Conservation (phyloP, 768 basidiomycete species). For the Termitomyces sp. region DNA sequence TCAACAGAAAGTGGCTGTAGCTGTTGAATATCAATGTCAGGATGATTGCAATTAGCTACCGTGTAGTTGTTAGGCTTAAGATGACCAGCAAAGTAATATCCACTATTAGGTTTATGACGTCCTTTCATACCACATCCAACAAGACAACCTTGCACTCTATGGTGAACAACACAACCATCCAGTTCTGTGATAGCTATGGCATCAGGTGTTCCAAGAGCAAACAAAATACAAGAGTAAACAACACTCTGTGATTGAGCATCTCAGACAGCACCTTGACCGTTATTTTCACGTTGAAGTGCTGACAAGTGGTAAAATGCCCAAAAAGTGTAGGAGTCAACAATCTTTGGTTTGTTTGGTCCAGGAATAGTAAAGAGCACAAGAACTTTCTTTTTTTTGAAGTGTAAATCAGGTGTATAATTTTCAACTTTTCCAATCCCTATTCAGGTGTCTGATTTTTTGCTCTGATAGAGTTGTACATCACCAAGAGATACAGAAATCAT, state of each 20-base stretch:
- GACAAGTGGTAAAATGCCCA: background rate
- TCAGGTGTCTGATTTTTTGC: too few relatives aligned
- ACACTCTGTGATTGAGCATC: too few relatives aligned
- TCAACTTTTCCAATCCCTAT: too few relatives aligned
- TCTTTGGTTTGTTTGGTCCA: too few relatives aligned
- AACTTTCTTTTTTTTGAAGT: too few relatives aligned
- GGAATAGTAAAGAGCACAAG: too few relatives aligned
- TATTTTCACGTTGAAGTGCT: conserved; percentile 4
- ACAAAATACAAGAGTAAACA: background rate
- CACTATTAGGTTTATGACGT: background rate
- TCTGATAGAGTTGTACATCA: too few relatives aligned
- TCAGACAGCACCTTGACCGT: too few relatives aligned
- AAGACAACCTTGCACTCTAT: too few relatives aligned
- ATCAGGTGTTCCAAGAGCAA: background rate
- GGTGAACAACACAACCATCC: background rate
- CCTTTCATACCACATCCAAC: too few relatives aligned
- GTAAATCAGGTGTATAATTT: too few relatives aligned
- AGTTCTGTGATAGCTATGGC: background rate
- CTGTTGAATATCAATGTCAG: background rate
- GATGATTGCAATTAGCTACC: background rate
- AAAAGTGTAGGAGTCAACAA: conserved; percentile 4
- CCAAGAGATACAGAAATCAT: too few relatives aligned
- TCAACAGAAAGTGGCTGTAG: background rate
- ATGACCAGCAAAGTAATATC: background rate
- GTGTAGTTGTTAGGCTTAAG: background rate